Evolutionary conservation across 202 grass and related monocot species (phyloP).

Genomic region (Thinopyrum obtusiflorum): DNA sequence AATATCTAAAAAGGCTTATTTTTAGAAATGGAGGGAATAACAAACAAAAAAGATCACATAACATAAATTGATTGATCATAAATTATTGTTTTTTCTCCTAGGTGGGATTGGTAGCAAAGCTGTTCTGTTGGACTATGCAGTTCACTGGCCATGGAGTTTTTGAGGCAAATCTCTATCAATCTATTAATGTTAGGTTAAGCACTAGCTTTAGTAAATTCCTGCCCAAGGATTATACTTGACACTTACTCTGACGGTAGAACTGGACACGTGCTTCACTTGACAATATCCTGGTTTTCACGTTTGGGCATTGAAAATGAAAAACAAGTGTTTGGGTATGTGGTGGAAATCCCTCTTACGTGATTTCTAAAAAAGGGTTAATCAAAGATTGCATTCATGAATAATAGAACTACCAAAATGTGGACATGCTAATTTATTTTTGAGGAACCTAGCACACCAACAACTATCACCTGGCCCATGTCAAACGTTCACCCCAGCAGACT

Average conservation of each 20-base stretch:
- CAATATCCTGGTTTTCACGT: conserved; percentile 77
- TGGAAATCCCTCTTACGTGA: no score
- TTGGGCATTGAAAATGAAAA: no score
- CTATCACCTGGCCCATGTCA: no score
- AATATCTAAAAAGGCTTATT: no score
- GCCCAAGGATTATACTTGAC: not conserved
- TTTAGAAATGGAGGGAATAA: no score
- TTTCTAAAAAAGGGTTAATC: no score
- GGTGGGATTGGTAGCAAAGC: conserved; percentile 76
- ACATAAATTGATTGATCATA: not conserved
- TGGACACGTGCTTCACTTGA: conserved; percentile 77
- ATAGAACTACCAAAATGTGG: no score
- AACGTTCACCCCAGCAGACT: no score
- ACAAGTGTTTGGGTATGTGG: no score
- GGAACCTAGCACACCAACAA: no score
- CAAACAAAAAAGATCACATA: not conserved
- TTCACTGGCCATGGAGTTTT: conserved; percentile 91
- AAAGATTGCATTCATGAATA: no score
- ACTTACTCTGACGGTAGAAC: conserved; percentile 43
- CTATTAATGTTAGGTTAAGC: not conserved
- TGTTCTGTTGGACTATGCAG: conserved; percentile 82
- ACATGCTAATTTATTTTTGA: no score
- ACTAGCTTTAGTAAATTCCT: not conserved
- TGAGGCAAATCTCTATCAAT: conserved; percentile 46
- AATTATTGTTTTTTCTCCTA: conserved; percentile 29